phyloP scores from a whole-genome alignment of 2,329 filamentous ascomycete species.

The Emergomyces pasteurianus region DNA sequence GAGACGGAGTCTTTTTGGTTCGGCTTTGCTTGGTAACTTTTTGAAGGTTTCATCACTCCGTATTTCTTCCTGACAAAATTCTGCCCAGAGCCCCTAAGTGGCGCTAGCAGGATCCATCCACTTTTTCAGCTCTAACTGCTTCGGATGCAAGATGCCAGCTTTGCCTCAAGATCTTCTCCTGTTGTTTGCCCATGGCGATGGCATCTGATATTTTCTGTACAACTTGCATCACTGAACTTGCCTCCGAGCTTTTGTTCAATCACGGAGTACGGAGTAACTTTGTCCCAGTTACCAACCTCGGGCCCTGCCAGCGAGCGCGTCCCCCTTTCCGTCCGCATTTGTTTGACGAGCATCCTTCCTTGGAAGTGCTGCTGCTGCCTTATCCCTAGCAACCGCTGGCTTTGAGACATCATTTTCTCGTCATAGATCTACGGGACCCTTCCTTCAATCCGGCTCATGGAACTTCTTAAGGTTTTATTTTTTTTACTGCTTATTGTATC shows the following conservation, averaged over 20 bases:
- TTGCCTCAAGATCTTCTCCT: not conserved
- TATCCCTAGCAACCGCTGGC: not conserved
- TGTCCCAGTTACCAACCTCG: not conserved
- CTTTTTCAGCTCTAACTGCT: not conserved
- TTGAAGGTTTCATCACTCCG: no score
- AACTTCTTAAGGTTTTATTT: no score
- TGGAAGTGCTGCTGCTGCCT: no score
- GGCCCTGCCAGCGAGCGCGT: no score
- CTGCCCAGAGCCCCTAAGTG: no score
- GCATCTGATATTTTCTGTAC: no score
- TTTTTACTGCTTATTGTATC: no score
- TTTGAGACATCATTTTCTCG: not conserved
- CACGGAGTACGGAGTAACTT: no score
- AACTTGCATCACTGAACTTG: not conserved
- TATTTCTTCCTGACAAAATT: no score
- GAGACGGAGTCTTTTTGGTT: not conserved
- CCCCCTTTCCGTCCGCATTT: not conserved
- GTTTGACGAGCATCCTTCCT: not conserved
- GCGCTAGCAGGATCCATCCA: no score
- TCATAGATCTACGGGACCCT: not conserved
- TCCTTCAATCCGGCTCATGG: constrained; percentile 1
- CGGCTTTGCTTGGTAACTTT: not conserved
- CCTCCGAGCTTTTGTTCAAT: not conserved
- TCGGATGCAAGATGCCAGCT: not conserved
- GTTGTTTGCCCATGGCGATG: no score